Percentiles rank a stretch among this genome's conserved stretches.
phyloP scores from a whole-genome alignment of 1,284 basidiomycete species.

The Melampsora americana region DNA sequence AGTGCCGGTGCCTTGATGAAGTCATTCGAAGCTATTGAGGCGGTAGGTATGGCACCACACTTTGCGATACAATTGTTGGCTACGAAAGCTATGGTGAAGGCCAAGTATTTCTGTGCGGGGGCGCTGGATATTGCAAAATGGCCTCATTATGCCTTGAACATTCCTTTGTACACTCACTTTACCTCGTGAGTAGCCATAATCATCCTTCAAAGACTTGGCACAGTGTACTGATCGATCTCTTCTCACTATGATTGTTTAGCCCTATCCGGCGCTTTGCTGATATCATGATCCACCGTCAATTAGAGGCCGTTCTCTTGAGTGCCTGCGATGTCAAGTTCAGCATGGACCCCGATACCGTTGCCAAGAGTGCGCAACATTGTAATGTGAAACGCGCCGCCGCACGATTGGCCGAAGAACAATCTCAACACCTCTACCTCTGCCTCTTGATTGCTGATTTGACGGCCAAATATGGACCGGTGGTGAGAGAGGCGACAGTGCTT shows the following conservation, averaged over 20 bases:
- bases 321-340: slow-evolving; percentile 78
- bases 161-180: slow-evolving; percentile 94
- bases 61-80: slow-evolving; percentile 71
- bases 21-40: slow-evolving; percentile 69
- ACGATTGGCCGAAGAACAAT: slow-evolving; percentile 89
- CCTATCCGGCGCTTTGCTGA: slow-evolving; percentile 70
- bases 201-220: not conserved
- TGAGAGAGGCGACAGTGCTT: slow-evolving; percentile 87
- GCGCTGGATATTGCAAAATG: slow-evolving; percentile 99
- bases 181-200: slow-evolving; percentile 57
- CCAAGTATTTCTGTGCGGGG: slow-evolving; percentile 97
- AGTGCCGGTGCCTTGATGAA: slow-evolving; percentile 78
- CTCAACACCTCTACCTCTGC: slow-evolving; percentile 89
- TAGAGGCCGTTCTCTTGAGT: slow-evolving; percentile 78
- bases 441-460: slow-evolving; percentile 88
- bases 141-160: slow-evolving; percentile 82
- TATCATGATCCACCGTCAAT: slow-evolving; percentile 90
- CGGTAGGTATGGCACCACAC: slow-evolving; percentile 67
- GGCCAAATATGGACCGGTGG: slow-evolving; percentile 86
- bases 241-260: slow-evolving; percentile 29
- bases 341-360: slow-evolving; percentile 94
- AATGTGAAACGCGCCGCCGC: slow-evolving; percentile 82
- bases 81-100: slow-evolving; percentile 81
- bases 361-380: slow-evolving; percentile 94
- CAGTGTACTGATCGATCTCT: slow-evolving; percentile 36